phyloP scores from a whole-genome alignment of 129 eudicot genomes.

The Pulicaria dysenterica region DNA sequence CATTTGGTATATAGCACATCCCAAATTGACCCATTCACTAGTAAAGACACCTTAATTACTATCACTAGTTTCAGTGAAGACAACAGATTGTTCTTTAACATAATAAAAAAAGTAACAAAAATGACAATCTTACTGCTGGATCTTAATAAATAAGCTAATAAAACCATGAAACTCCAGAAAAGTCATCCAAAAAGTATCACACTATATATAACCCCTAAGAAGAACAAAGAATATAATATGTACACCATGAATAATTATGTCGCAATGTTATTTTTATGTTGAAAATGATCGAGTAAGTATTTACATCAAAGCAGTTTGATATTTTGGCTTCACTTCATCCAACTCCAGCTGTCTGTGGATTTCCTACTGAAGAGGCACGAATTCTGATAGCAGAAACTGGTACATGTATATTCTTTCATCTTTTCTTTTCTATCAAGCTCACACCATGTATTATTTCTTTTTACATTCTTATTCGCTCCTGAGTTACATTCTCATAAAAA shows the following conservation, averaged over 20 bases:
- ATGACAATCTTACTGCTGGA: neutral
- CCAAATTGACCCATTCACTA: neutral
- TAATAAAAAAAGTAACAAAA: neutral
- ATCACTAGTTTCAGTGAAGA: constrained; percentile 6
- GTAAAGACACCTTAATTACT: neutral
- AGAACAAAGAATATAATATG: too few relatives aligned
- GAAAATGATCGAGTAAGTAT: neutral
- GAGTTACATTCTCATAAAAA: neutral
- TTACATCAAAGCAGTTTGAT: constrained; percentile 58
- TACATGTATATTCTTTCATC: constrained; percentile 44
- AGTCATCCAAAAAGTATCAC: too few relatives aligned
- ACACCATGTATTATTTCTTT: neutral
- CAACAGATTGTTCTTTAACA: neutral
- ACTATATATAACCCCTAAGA: too few relatives aligned
- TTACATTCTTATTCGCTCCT: neutral
- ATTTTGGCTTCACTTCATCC: constrained; percentile 93
- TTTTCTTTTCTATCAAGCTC: constrained; percentile 19
- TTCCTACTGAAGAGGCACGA: constrained; percentile 87
- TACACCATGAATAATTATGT: too few relatives aligned
- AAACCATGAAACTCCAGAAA: too few relatives aligned
- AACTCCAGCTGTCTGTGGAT: constrained; percentile 98
- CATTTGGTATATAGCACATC: neutral
- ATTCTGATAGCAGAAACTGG: constrained; percentile 87
- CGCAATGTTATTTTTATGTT: too few relatives aligned
- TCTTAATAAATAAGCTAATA: neutral